Evolutionary conservation across 139 green algal species (phyloP).

Genomic region (Tetradesmus lagerheimii): DNA sequence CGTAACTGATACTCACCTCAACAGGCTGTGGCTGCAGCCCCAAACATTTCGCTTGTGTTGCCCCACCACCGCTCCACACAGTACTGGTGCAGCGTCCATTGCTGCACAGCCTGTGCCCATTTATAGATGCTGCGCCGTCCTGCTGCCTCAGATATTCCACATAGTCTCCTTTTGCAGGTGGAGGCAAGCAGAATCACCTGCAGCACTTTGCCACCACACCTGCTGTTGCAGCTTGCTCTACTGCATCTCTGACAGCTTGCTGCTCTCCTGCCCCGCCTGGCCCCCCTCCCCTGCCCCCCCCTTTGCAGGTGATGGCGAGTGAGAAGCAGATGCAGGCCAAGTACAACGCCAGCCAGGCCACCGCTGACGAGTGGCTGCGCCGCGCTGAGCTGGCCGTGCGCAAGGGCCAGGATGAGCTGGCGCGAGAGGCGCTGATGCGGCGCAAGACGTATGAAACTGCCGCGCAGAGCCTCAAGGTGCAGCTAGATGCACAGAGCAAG

Average conservation of each 20-base stretch:
- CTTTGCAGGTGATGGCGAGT: conserved; percentile 73
- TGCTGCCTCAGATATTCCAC: too few relatives aligned
- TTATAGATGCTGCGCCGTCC: too few relatives aligned
- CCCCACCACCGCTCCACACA: too few relatives aligned
- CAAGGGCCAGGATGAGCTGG: conserved; percentile 95
- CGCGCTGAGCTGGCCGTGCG: conserved; percentile 91
- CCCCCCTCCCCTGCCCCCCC: neutral
- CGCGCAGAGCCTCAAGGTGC: conserved; percentile 71
- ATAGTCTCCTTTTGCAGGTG: too few relatives aligned
- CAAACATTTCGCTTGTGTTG: too few relatives aligned
- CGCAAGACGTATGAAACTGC: conserved; percentile 85
- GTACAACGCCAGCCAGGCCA: conserved; percentile 76
- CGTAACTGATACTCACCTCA: too few relatives aligned
- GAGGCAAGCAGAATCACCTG: too few relatives aligned
- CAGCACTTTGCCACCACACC: too few relatives aligned
- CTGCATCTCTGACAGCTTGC: neutral
- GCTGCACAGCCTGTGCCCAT: too few relatives aligned
- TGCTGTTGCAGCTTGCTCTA: too few relatives aligned
- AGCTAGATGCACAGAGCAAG: conserved; percentile 85
- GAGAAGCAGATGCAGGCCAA: conserved; percentile 93
- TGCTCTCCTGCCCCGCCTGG: neutral
- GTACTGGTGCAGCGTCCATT: too few relatives aligned
- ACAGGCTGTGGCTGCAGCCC: too few relatives aligned
- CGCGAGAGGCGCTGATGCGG: conserved; percentile 89
- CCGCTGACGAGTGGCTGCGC: conserved; percentile 60